Evolutionary conservation across 23 red algal species (phyloP), one percentile per base, ranked within the genome.

Genomic region (Agarophyton chilense): DNA sequence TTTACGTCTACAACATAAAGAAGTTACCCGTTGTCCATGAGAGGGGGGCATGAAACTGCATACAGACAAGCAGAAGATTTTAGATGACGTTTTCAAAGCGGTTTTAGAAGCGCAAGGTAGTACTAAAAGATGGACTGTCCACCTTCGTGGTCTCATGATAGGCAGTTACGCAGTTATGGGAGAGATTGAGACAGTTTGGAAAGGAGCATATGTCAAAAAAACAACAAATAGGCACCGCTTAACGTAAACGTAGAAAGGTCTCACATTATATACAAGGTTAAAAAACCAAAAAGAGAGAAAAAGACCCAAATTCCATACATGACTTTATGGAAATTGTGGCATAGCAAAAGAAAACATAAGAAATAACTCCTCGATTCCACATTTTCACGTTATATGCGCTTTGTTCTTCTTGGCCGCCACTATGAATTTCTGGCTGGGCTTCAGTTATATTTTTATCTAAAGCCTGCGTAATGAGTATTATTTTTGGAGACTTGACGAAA

Each of bases 61-160:
- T 4, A 25, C 53, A 4, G 38, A 57, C 21, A 13, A 78, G 36
- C 51, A 89, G 21, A 10, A 32, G 0, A 34, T 50, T 14, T 35
- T 79, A 28, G 52, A 89, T 45, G 71, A 79, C 1, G 40, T 89
- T 18, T 77, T 61, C 53, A 60, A 58, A 10, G 41, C 35, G 46
- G 39, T 89, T 18, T 70, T 52, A 31, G 50, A 66, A 12, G 38
- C 32, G 22, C 85, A 89, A 35, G 55, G 78, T 26, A 56, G 53
- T 0, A 35, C 12, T 62, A 76, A 41, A 65, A 79, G 52, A 77
- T 89, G 71, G 67, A 74, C 25, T 89, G 49, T 4, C 71, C 49
- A 5, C 85, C 85, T 1, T 57, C 43, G n/a, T 89, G 85, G 85
- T 47, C 78, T 12, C 44, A 1, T 78, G 16, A 82, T 57, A 4